Conservation (phyloP, 2,329 filamentous ascomycete species). For the Pyrenophora teres region DNA sequence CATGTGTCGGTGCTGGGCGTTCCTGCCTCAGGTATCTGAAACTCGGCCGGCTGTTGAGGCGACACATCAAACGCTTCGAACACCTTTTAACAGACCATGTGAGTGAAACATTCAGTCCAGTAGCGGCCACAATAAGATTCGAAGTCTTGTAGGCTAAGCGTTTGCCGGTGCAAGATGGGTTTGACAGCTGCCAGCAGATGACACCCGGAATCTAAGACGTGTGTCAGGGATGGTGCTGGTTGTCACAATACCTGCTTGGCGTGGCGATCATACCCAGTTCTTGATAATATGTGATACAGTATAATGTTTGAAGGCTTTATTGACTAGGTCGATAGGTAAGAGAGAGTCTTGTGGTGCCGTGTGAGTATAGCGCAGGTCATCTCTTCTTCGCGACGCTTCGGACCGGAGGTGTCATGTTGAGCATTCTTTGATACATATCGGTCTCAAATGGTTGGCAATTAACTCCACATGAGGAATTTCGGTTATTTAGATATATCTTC, state of each 20-base stretch:
- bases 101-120: constrained; percentile 2
- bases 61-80: constrained; percentile 22
- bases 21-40: constrained; percentile 28
- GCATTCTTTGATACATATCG: too few relatives aligned
- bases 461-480: neutral
- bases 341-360: neutral
- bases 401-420: neutral
- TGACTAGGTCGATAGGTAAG: neutral
- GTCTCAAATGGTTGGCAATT: too few relatives aligned
- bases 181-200: constrained; percentile 7
- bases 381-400: too few relatives aligned
- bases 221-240: neutral
- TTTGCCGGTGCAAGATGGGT: neutral
- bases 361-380: neutral
- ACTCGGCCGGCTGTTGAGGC: constrained; percentile 18
- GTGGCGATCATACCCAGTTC: neutral
- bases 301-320: neutral
- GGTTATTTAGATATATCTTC: constrained; percentile 27
- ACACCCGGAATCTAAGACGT: constrained; percentile 10
- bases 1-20: neutral
- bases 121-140: neutral
- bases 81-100: constrained; percentile 19
- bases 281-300: neutral
- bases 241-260: neutral
- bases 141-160: constrained; percentile 8